Evolutionary conservation across 352 stramenopile genomes (phyloP).

Genomic region (Pythium apleroticum): DNA sequence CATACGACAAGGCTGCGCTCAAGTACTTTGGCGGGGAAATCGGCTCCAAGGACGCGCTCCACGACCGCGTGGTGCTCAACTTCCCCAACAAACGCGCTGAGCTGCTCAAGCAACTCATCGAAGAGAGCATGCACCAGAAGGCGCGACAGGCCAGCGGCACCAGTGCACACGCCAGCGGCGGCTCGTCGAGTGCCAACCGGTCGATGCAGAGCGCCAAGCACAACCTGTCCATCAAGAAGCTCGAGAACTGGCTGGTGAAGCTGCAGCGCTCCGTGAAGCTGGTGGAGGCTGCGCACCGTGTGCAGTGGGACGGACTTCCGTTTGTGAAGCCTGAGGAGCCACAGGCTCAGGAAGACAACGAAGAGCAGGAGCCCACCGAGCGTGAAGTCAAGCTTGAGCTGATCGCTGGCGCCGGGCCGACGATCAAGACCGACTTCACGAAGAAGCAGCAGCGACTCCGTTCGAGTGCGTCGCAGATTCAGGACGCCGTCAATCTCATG

Average conservation of each 20-base stretch:
- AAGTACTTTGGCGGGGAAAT: constrained; percentile 67
- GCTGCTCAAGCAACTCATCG: constrained; percentile 57
- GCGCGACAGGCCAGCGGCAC: constrained; percentile 24
- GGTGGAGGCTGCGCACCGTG: constrained; percentile 70
- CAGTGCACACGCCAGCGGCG: neutral
- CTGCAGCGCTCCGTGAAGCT: constrained; percentile 76
- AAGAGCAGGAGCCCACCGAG: constrained; percentile 37
- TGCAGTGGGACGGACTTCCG: constrained; percentile 57
- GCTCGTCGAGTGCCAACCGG: constrained; percentile 24
- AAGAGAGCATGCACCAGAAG: constrained; percentile 62
- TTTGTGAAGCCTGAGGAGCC: constrained; percentile 32
- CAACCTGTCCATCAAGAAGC: constrained; percentile 74
- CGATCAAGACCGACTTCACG: constrained; percentile 76
- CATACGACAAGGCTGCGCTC: constrained; percentile 81
- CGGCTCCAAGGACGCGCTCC: constrained; percentile 35
- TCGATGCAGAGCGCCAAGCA: constrained; percentile 71
- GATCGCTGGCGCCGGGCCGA: constrained; percentile 56
- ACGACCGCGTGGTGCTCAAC: constrained; percentile 69
- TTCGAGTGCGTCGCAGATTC: constrained; percentile 51
- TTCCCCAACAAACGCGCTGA: constrained; percentile 68
- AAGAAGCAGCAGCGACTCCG: constrained; percentile 70
- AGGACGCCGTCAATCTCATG: constrained; percentile 58
- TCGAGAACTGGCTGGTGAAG: constrained; percentile 71
- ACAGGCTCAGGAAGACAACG: constrained; percentile 18
- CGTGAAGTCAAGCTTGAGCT: constrained; percentile 28